Base-by-base conservation (phyloP, 805 yeast species). In the Ogataea pilisensis region DNA sequence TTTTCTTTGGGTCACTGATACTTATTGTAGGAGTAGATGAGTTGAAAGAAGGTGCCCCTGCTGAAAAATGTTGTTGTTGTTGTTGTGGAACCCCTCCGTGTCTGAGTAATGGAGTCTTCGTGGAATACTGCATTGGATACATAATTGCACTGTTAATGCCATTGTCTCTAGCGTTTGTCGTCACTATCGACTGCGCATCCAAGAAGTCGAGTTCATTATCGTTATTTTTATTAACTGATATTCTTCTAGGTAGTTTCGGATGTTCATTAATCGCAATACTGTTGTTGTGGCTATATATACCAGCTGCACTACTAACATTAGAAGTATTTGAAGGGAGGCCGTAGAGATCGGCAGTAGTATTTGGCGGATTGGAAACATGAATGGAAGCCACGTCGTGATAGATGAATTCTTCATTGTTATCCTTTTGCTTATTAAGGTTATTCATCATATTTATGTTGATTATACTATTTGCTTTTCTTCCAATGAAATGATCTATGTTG, bases 371-470 rank as follows among this genome's bases (percentile, higher is more conserved):
- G 19, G 11, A n/a, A 22, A 38, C 43, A 37, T 42, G 44, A 16
- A 47, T 30, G 4, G 50, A 49, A 20, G 39, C 39, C 30, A 40
- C n/a, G 41, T 51, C 55, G 30, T 50, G 34, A 29, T 59, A 59
- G 2, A 59, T 57, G 42, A 60, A 60, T 13, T 58, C 58, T 39
- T 61, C 65, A 11, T 43, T 50, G n/a, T 33, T 31, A 22, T 26
- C 22, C 33, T 26, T 31, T 6, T 30, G 29, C 9, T 34, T 36
- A 17, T 17, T 21, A 11, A 18, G 24, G 12, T 21, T 34, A 14
- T 18, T 31, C 8, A 14, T 18, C 3, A 14, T 5, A 14, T 28
- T 27, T 12, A 19, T 12, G 8, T 14, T 30, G 12, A 17, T 8
- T 13, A 17, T 19, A 6, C 16, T 31, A 21, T 28, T 27, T 13